phyloP scores from a whole-genome alignment of 169 alveolate genomes.

The Plasmodium ovale region DNA sequence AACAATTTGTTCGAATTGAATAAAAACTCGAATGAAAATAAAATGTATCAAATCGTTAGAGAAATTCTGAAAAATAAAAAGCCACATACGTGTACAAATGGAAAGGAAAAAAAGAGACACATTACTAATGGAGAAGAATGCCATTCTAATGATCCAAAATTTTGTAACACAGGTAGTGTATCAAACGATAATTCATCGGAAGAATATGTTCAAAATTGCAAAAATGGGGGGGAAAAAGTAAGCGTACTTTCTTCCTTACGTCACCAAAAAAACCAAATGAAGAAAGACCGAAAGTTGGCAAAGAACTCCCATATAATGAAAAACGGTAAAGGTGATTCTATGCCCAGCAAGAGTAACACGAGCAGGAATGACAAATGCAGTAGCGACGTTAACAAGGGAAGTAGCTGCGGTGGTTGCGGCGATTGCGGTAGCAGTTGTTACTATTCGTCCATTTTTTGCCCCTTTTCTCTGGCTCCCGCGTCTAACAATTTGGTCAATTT shows the following conservation, averaged over 20 bases:
- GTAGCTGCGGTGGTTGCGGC: constrained; percentile 9
- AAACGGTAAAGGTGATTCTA: background rate
- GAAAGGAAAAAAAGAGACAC: constrained; percentile 1
- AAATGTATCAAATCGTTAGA: constrained; percentile 64
- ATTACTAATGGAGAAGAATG: background rate
- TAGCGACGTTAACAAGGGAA: background rate
- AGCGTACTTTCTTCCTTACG: background rate
- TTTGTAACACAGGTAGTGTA: background rate
- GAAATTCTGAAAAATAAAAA: constrained; percentile 39
- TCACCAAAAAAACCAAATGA: background rate
- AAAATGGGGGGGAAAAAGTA: background rate
- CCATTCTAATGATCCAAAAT: constrained; percentile 8
- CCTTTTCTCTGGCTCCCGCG: constrained; percentile 60
- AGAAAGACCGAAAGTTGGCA: background rate
- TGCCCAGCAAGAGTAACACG: background rate
- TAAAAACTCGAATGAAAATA: constrained; percentile 38
- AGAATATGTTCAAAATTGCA: background rate
- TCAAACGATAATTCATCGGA: constrained; percentile 12
- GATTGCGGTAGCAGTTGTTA: constrained; percentile 30
- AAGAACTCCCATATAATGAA: background rate
- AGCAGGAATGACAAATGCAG: background rate
- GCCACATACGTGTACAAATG: background rate
- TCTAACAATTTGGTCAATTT: constrained; percentile 56
- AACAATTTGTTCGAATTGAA: constrained; percentile 34
- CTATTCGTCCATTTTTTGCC: constrained; percentile 58